Evolutionary conservation across 352 stramenopile genomes (phyloP), one percentile per base, ranked within the genome.

Genomic region (Phytophthora pistaciae): DNA sequence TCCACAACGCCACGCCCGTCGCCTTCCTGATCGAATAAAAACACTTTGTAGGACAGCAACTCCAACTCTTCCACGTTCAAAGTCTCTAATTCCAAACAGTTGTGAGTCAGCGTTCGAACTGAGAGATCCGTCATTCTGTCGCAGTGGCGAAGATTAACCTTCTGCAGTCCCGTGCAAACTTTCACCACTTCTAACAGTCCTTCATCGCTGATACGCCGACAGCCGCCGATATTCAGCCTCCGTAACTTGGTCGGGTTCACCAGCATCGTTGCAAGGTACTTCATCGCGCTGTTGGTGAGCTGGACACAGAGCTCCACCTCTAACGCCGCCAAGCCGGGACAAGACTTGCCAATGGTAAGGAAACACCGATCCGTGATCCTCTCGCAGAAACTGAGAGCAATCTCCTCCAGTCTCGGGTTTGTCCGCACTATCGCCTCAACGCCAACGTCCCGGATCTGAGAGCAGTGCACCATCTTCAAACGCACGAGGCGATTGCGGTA

Each of bases 11-110:
- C 83, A 10, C 94, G 85, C 0, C 91, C 92, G 52, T 98, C 94
- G 13, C 79, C 75, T 72, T 88, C 81, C 53, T 92, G 79, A 58
- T 98, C 91, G 64, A 97, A 97, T 18, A 89, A 53, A 57, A 98
- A 98, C 9, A 90, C 68, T 63, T 76, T 87, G 68, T 95, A 85
- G 3, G 85, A 92, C 14, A 92, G 56, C 0, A 77, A 58, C 23
- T 74, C 77, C 25, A 98, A 64, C 14, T 98, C 94, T 57, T 97
- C 87, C n/a, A 98, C 60, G 33, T 93, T 87, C 13, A 98, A 66
- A 4, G 65, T 50, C 44, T 96, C 78, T 0, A 98, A 68, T 16
- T 97, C 79, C 33, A 96, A 75, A 20, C 87, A 97, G 65, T 96
- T 92, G 65, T 97, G 91, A 1, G 87, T 97, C 20, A 98, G 69